phyloP scores from a whole-genome alignment of 352 stramenopile genomes.

The Salisapilia sapeloensis region DNA sequence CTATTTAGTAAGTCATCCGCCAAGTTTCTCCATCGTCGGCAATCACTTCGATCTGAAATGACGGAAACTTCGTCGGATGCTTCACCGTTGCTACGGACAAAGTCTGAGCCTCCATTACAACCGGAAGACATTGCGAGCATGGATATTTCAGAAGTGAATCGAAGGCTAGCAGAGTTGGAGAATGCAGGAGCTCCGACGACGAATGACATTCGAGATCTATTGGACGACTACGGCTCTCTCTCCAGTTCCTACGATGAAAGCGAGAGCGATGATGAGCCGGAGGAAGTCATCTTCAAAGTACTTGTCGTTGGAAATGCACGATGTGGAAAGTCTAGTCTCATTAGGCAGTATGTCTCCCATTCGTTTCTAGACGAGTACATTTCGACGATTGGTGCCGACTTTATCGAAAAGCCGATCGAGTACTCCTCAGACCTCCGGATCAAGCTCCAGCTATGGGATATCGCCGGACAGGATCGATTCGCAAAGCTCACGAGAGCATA shows the following conservation, averaged over 20 bases:
- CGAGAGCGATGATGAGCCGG: constrained; percentile 2
- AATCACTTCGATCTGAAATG: too few relatives aligned
- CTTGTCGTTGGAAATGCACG: constrained; percentile 77
- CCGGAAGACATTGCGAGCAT: constrained; percentile 5
- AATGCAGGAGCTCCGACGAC: constrained; percentile 18
- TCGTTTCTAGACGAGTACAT: constrained; percentile 71
- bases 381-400: constrained; percentile 78
- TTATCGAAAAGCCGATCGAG: constrained; percentile 65
- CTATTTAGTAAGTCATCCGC: too few relatives aligned
- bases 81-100: too few relatives aligned
- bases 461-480: constrained; percentile 76
- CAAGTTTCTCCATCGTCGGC: too few relatives aligned
- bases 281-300: constrained; percentile 69
- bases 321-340: constrained; percentile 79
- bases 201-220: constrained; percentile 37
- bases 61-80: too few relatives aligned
- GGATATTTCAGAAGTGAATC: constrained; percentile 28
- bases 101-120: too few relatives aligned
- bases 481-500: constrained; percentile 79
- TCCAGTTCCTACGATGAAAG: constrained; percentile 5
- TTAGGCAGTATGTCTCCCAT: constrained; percentile 48
- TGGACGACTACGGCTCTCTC: constrained; percentile 23
- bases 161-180: constrained; percentile 25
- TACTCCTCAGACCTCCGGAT: constrained; percentile 35
- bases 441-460: constrained; percentile 78